Conservation (phyloP, 75 land plant genomes). For the Ceratopteris richardii region DNA sequence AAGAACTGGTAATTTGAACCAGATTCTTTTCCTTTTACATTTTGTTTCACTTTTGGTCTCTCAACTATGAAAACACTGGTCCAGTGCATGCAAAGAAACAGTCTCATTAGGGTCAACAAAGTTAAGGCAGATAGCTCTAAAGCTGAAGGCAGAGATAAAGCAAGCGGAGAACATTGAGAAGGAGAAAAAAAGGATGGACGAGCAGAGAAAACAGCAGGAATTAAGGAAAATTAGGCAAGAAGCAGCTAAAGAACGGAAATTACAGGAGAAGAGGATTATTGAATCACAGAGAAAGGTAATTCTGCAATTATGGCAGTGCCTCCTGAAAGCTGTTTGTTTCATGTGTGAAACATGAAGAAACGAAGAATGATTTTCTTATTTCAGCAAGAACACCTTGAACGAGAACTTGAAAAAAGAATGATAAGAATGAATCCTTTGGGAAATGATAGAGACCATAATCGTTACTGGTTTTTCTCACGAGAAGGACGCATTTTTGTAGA, state of each 20-base stretch:
- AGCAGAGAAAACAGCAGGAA: constrained; percentile 19
- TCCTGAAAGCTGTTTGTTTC: too few relatives aligned
- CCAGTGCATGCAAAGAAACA: neutral
- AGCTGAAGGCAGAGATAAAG: constrained; percentile 18
- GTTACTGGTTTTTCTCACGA: constrained; percentile 80
- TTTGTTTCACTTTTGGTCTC: neutral
- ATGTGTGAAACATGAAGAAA: too few relatives aligned
- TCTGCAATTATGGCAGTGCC: too few relatives aligned
- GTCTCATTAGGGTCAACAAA: neutral
- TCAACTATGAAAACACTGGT: neutral
- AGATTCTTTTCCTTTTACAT: too few relatives aligned
- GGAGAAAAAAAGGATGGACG: constrained; percentile 17
- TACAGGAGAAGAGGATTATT: constrained; percentile 26
- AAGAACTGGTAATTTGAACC: neutral
- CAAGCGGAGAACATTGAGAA: constrained; percentile 22
- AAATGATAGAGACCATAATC: constrained; percentile 62
- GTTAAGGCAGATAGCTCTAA: constrained; percentile 17
- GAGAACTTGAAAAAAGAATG: constrained; percentile 63
- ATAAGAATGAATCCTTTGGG: constrained; percentile 68
- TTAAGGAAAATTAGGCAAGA: constrained; percentile 27
- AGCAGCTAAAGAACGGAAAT: constrained; percentile 31
- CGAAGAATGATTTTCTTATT: too few relatives aligned
- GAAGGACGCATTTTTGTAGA: constrained; percentile 91
- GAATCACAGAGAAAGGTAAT: constrained; percentile 24
- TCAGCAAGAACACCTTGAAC: constrained; percentile 60